Conservation (phyloP, 176 grass and related monocot genomes). For the Guadua angustifolia region DNA sequence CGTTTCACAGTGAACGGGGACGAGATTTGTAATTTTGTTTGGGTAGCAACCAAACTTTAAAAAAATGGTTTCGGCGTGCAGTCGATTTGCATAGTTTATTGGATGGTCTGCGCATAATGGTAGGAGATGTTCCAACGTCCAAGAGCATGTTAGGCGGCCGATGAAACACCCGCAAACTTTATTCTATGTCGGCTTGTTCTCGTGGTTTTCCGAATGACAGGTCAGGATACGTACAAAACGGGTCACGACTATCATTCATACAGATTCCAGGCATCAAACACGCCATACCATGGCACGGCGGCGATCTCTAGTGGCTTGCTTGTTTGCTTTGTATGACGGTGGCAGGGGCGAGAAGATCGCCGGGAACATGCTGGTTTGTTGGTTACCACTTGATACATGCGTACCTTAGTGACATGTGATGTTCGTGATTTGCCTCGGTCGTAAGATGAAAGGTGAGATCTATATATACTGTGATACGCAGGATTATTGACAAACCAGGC, state of each 20-base stretch:
- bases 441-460: constrained; percentile 15
- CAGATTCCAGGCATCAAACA: neutral
- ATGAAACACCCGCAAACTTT: neutral
- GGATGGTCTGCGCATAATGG: neutral
- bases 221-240: neutral
- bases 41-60: too few relatives aligned
- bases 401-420: neutral
- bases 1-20: too few relatives aligned
- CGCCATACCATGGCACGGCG: neutral
- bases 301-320: neutral
- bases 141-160: constrained; percentile 23
- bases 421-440: neutral
- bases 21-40: too few relatives aligned
- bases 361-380: neutral
- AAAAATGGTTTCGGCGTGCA: neutral
- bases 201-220: neutral
- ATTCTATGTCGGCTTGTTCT: neutral
- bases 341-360: neutral
- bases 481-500: neutral
- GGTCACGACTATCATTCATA: constrained; percentile 18
- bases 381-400: neutral
- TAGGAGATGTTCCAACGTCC: constrained; percentile 39
- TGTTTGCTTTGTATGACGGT: constrained; percentile 11
- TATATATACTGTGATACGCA: neutral
- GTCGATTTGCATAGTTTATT: neutral